Evolutionary conservation across 2,329 filamentous ascomycete species (phyloP).

Genomic region (Alternaria atra): DNA sequence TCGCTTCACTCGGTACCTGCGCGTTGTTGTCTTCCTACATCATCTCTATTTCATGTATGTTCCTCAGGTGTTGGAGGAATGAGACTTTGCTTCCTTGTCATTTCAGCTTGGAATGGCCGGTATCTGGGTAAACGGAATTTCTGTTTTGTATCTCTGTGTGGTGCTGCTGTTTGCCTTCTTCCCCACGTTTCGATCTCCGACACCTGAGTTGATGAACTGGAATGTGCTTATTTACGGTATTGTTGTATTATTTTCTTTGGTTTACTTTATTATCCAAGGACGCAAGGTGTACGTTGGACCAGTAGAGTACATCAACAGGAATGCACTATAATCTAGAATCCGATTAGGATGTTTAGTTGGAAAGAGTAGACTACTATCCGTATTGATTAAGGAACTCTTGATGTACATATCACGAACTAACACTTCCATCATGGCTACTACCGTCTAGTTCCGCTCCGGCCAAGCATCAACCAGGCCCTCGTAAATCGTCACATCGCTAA

Average conservation of each 20-base stretch:
- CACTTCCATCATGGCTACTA: not conserved
- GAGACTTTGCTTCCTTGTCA: constrained; percentile 54
- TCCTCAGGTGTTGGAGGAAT: constrained; percentile 52
- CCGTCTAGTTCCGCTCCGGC: constrained; percentile 1
- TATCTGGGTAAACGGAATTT: constrained; percentile 52
- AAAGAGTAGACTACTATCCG: too few species aligned
- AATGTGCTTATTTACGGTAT: constrained; percentile 53
- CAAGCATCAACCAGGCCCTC: constrained; percentile 29
- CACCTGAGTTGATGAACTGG: constrained; percentile 55
- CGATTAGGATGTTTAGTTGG: not conserved
- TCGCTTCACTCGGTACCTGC: constrained; percentile 14
- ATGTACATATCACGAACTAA: not conserved
- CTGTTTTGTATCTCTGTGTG: constrained; percentile 50
- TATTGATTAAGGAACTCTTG: not conserved
- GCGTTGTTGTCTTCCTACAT: constrained; percentile 21
- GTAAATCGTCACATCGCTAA: constrained; percentile 36
- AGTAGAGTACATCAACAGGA: not conserved
- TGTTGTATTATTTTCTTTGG: constrained; percentile 52
- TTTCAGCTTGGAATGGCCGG: constrained; percentile 59
- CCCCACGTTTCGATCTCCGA: constrained; percentile 30
- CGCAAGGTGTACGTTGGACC: constrained; percentile 46
- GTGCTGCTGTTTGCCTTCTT: constrained; percentile 56
- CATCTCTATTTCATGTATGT: constrained; percentile 57
- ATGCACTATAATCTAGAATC: not conserved
- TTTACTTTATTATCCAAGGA: constrained; percentile 53